Evolutionary conservation across 192 early-diverging fungal genomes (phyloP), one percentile per base, ranked within the genome.

Genomic region (Lobulomyces angularis): DNA sequence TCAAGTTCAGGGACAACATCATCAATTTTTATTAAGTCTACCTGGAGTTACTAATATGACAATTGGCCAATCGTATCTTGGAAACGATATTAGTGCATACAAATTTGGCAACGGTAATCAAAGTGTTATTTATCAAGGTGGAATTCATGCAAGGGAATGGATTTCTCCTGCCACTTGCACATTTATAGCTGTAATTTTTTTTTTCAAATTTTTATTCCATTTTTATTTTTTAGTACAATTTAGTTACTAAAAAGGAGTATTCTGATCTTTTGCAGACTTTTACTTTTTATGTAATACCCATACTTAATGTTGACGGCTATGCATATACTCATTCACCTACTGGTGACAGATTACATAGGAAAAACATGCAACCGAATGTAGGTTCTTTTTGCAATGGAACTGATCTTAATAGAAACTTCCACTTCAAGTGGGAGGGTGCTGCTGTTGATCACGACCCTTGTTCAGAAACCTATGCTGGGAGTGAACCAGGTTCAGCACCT

Each of bases 91-190:
- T 28, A 25, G 31, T 18, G 62, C 40, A 0, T 48, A 53, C 27
- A 33, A 27, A 17, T 43, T 65, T 26, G 62, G 62, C 11, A 44
- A 43, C 8, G 62, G 62, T 6, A 14, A 48, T 7, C 30, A 48
- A 18, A 27, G 29, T 8, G 45, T 65, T 14, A 33, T 65, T n/a
- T 29, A 50, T 23, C 48, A 64, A 39, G 68, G 68, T 12, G 67
- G 64, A 4, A 70, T 71, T 34, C 76, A 79, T 32, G 72, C 76
- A 11, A 51, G 76, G 3, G 76, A 79, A 55, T 79, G 76, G 76
- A 63, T 77, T 39, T 46, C 59, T 8, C 64, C 59, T 6, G 48
- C 71, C 43, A 63, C 59, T 8, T 55, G 53, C 4, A 51, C 62
- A 45, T 75, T 59, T 24, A 43, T 74, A n/a, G 42, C 45, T 5